Percentiles rank a stretch among this genome's conserved stretches.
phyloP scores from a whole-genome alignment of 495 filamentous ascomycete species.

The Xylaria bambusicola region DNA sequence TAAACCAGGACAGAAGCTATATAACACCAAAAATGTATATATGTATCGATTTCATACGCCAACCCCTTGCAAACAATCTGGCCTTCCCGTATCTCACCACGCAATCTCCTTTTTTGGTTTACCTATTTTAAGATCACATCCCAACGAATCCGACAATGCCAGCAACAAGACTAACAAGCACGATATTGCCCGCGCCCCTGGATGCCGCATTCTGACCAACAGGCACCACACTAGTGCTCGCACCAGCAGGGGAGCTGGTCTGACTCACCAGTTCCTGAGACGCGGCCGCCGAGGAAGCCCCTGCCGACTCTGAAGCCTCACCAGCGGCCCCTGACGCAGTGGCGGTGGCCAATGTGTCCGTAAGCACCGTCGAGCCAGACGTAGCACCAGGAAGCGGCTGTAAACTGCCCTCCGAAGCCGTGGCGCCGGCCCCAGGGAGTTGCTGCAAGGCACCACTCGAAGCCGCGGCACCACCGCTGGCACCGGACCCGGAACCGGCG shows the following conservation, averaged over 20 bases:
- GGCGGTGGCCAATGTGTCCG: conserved; percentile 3
- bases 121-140: neutral
- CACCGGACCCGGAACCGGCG: neutral
- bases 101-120: neutral
- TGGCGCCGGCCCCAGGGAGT: conserved; percentile 19
- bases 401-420: conserved; percentile 4
- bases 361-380: neutral
- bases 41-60: no score
- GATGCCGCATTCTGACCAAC: neutral
- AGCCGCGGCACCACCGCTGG: neutral
- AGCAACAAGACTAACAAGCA: conserved; percentile 5
- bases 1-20: no score
- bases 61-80: no score
- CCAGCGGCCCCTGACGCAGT: neutral
- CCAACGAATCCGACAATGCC: conserved; percentile 2
- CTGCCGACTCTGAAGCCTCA: neutral
- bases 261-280: conserved; percentile 3
- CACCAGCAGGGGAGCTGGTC: neutral
- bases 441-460: conserved; percentile 9
- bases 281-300: conserved; percentile 1
- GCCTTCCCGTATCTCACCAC: neutral
- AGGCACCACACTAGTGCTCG: neutral
- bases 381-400: conserved; percentile 1
- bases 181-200: neutral
- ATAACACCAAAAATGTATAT: no score